Evolutionary conservation across 164 flowering plant genomes (phyloP).

Genomic region (Liriodendron chinense): DNA sequence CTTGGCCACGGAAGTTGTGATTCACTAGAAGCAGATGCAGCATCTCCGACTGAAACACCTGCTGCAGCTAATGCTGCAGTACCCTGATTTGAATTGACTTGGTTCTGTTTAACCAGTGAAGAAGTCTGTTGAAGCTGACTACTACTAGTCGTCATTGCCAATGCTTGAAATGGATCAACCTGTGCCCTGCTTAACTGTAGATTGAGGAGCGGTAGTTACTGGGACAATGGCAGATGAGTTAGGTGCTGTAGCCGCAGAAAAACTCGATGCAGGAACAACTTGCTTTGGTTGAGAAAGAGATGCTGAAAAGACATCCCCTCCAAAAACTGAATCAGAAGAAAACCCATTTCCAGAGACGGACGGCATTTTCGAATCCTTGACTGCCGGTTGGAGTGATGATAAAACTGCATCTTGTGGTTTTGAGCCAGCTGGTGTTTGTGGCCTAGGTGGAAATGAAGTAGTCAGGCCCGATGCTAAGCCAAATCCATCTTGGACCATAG

Average conservation of each 20-base stretch:
- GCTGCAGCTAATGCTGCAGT: constrained; percentile 32
- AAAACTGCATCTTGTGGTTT: constrained; percentile 31
- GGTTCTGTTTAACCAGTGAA: constrained; percentile 35
- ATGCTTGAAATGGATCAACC: constrained; percentile 54
- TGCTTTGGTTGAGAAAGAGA: constrained; percentile 38
- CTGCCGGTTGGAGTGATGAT: constrained; percentile 29
- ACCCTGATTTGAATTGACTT: constrained; percentile 38
- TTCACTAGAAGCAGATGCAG: constrained; percentile 42
- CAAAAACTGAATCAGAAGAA: constrained; percentile 53
- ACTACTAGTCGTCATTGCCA: constrained; percentile 37
- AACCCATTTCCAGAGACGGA: constrained; percentile 66
- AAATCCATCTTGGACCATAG: constrained; percentile 7
- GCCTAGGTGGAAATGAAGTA: constrained; percentile 31
- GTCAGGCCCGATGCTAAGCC: constrained; percentile 11
- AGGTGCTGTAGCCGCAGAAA: constrained; percentile 38
- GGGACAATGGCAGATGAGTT: constrained; percentile 45
- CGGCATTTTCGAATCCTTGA: constrained; percentile 46
- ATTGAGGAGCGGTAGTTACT: constrained; percentile 40
- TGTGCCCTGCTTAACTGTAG: constrained; percentile 46
- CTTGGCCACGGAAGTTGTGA: constrained; percentile 80
- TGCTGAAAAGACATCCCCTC: constrained; percentile 67
- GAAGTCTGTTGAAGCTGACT: constrained; percentile 42
- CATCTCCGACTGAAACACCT: constrained; percentile 43
- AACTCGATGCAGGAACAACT: constrained; percentile 26
- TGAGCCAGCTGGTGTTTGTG: constrained; percentile 27